Percentiles rank a stretch among this genome's conserved stretches.
These are phyloP conservation scores for Helotiales sp. DNA, from an alignment of 2,329 filamentous ascomycete genomes.

Conservation along the genomic window DNA sequence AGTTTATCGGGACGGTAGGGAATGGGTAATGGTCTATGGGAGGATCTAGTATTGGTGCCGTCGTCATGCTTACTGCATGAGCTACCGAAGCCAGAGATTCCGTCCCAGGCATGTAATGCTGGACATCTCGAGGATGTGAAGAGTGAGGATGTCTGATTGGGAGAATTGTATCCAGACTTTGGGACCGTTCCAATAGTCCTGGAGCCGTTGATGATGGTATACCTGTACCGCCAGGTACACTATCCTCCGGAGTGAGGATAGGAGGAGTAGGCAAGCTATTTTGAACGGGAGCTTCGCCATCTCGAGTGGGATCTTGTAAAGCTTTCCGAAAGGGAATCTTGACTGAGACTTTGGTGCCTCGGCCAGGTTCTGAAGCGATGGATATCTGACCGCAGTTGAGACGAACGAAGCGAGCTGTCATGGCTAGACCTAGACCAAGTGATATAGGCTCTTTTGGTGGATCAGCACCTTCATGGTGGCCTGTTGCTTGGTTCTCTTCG, in stretches of 20 bases:
- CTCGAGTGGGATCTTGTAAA: background rate
- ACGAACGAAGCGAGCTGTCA: conserved; percentile 25
- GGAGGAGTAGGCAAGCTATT: conserved; percentile 16
- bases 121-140: background rate
- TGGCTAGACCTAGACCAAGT: conserved; percentile 26
- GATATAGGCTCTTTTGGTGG: conserved; percentile 7
- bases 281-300: background rate
- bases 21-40: conserved; percentile 12
- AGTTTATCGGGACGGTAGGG: background rate
- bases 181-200: conserved; percentile 2
- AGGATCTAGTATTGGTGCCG: conserved; percentile 1
- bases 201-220: background rate
- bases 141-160: background rate
- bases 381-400: conserved; percentile 26
- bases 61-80: conserved; percentile 1
- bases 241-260: conserved; percentile 3
- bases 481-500: conserved; percentile 15
- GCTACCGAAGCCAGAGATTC: conserved; percentile 8
- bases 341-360: conserved; percentile 25
- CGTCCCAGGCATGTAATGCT: background rate
- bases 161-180: conserved; percentile 1
- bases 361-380: conserved; percentile 18
- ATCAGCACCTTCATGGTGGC: background rate
- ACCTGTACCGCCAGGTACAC: background rate
- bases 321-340: conserved; percentile 27